Conservation (phyloP, 805 yeast species). For the Candida takata region DNA sequence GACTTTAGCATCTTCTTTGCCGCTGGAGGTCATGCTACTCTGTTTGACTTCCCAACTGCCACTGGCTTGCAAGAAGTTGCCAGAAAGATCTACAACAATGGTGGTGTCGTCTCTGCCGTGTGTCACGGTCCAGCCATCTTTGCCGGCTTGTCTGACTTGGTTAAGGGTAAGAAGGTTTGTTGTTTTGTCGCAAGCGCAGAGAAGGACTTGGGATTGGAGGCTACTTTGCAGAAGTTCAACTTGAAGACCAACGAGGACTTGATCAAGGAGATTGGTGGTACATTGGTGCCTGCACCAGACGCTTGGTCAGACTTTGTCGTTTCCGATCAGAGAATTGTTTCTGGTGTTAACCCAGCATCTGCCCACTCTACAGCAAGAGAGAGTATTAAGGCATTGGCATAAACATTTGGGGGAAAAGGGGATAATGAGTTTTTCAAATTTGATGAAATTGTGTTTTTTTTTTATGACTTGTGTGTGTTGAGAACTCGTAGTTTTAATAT, state of each 20-base stretch:
- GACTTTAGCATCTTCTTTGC: slow-evolving; percentile 52
- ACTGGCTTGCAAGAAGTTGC: slow-evolving; percentile 39
- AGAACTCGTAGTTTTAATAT: no score
- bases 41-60: slow-evolving; percentile 52
- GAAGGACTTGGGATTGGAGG: slow-evolving; percentile 25
- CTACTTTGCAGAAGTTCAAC: slow-evolving; percentile 2
- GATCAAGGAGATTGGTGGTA: not conserved
- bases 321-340: not conserved
- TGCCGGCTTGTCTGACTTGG: slow-evolving; percentile 40
- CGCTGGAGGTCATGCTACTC: slow-evolving; percentile 61
- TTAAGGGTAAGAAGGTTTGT: slow-evolving; percentile 48
- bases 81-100: slow-evolving; percentile 37
- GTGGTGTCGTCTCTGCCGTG: slow-evolving; percentile 56
- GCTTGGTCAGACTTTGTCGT: not conserved
- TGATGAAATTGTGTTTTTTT: no score
- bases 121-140: slow-evolving; percentile 65
- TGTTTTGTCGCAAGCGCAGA: slow-evolving; percentile 52
- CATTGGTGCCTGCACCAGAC: not conserved
- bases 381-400: not conserved
- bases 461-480: no score
- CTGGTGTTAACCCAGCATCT: not conserved
- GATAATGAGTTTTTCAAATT: no score
- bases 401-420: no score
- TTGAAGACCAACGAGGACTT: slow-evolving; percentile 3
- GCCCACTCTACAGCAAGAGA: not conserved